Base-by-base conservation (phyloP, 306 rosid species). In the Lupinus albus region DNA sequence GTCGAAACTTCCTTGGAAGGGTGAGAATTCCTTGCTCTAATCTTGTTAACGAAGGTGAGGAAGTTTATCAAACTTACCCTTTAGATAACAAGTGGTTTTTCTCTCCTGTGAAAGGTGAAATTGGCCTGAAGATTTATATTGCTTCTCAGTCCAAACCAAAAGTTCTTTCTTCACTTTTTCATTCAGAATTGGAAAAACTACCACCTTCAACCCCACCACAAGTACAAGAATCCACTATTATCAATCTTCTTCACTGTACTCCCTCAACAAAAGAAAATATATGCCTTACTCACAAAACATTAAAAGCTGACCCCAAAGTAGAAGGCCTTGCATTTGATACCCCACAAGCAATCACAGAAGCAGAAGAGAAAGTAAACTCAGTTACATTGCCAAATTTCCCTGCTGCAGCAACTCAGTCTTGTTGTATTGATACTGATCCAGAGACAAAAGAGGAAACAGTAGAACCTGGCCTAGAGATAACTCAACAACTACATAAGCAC, bases 41-140 rank as follows among this genome's bases (percentile, higher is more conserved):
- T 59, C 78, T 84, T 63, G 89, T 79, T 64, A 81, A 46, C 68
- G 49, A 87, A 83, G 90, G 94, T 5, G 81, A 84, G 54, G 85
- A 80, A 80, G 87, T 81, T 64, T 83, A 87, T 62, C 91, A 87
- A 75, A 77, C 50, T 73, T 83, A 78, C 72, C 86, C 72, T 6
- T 70, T 83, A 12, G 86, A 81, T 62, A 84, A 78, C 48, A 89
- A 83, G 82, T 79, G 84, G 86, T 58, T 85, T 76, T 72, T 83
- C 66, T 83, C 87, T 32, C 15, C 89, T 76, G 93, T 83, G 57
- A 86, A 79, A 72, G 96, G 96, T 53, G 93, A 86, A 74, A 83
- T 83, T 85, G 89, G 89, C 76, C 79, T 89, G 6, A 87, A 85
- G 87, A 50, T 81, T 12, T 89, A 84, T 44, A 45, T 80, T 76